Evolutionary conservation across 768 basidiomycete species (phyloP).

Genomic region (Pleurotus salmoneostramineus): DNA sequence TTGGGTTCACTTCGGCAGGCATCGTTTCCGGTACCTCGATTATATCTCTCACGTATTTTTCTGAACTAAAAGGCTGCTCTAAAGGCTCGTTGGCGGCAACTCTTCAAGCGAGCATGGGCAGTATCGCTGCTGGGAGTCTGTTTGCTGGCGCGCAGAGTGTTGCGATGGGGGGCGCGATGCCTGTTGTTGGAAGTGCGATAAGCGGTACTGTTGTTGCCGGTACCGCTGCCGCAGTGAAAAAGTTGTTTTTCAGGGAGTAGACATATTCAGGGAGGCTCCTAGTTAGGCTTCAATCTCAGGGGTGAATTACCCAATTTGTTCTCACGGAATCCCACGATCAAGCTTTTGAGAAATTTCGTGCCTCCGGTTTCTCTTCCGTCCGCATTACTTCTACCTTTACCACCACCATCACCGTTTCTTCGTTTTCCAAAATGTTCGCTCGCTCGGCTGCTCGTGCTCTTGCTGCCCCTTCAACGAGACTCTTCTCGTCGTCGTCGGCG

Average conservation of each 20-base stretch:
- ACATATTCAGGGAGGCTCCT: too few species aligned
- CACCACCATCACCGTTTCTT: conserved; percentile 16
- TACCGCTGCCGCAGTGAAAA: too few species aligned
- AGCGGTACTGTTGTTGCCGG: neutral
- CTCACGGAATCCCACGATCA: conserved; percentile 3
- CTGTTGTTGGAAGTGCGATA: neutral
- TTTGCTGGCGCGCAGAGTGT: neutral
- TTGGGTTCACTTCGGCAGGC: neutral
- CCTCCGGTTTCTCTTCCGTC: neutral
- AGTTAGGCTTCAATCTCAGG: neutral
- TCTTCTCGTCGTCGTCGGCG: conserved; percentile 72
- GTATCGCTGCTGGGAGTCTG: neutral
- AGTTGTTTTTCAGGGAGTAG: too few species aligned
- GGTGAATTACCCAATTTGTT: neutral
- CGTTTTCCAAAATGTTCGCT: conserved; percentile 51
- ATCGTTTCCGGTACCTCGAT: neutral
- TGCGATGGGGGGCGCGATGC: neutral
- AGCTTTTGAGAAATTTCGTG: neutral
- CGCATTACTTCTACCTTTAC: conserved; percentile 7
- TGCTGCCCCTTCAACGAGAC: conserved; percentile 49
- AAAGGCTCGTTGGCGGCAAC: neutral
- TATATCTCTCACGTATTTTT: neutral
- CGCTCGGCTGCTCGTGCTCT: conserved; percentile 59
- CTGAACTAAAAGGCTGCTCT: neutral
- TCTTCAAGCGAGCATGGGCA: neutral